Evolutionary conservation across 2,329 filamentous ascomycete species (phyloP).

Genomic region (Iodosphaeria phyllophila): DNA sequence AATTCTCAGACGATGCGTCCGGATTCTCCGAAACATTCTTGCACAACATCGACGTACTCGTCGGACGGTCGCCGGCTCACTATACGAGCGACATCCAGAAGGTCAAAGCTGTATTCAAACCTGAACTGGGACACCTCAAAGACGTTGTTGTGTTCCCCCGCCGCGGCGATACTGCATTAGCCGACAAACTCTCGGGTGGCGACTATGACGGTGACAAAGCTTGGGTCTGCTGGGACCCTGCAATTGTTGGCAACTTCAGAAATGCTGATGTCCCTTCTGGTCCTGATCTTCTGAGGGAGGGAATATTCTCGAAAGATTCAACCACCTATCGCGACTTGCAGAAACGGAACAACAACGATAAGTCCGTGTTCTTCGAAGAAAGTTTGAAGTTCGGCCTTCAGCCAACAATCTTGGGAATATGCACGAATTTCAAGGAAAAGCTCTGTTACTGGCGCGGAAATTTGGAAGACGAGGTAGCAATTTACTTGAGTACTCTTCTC

Average conservation of each 20-base stretch:
- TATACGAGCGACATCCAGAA: conserved; percentile 56
- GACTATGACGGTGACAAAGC: conserved; percentile 70
- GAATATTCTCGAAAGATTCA: conserved; percentile 30
- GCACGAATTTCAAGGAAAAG: conserved; percentile 44
- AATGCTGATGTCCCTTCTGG: conserved; percentile 33
- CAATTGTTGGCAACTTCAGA: conserved; percentile 45
- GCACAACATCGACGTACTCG: conserved; percentile 39
- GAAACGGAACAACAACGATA: conserved; percentile 6
- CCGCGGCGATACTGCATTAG: conserved; percentile 41
- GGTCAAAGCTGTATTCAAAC: conserved; percentile 37
- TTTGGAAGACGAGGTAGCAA: conserved; percentile 24
- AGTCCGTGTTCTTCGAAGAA: conserved; percentile 27
- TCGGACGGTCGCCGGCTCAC: conserved; percentile 52
- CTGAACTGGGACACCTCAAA: conserved; percentile 45
- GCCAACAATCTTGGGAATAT: conserved; percentile 38
- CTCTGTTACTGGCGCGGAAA: conserved; percentile 39
- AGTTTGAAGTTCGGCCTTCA: conserved; percentile 40
- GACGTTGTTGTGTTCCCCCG: conserved; percentile 66
- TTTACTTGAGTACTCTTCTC: conserved; percentile 30
- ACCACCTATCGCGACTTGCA: conserved; percentile 25
- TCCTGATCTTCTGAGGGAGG: conserved; percentile 24
- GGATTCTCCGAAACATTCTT: conserved; percentile 34
- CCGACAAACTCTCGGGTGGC: conserved; percentile 55
- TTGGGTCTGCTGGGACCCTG: conserved; percentile 58
- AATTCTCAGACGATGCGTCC: conserved; percentile 34